phyloP scores from a whole-genome alignment of 306 rosid genomes.

The Acacia crassicarpa region DNA sequence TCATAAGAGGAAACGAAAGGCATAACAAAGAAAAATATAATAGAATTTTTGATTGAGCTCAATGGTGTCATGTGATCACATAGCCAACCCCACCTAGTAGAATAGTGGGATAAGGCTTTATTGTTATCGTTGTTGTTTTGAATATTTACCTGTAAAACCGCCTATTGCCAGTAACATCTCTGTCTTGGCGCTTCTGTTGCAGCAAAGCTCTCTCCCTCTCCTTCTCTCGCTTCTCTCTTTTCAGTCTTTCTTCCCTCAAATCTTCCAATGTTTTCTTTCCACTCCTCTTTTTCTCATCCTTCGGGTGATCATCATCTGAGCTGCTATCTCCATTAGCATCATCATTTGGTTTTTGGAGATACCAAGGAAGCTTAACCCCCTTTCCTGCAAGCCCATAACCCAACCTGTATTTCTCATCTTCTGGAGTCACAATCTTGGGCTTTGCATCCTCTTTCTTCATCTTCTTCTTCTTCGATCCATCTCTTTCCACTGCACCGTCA shows the following conservation, averaged over 20 bases:
- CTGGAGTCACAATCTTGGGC: conserved; percentile 53
- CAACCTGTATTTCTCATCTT: conserved; percentile 85
- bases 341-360: conserved; percentile 52
- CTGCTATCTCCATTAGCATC: conserved; percentile 27
- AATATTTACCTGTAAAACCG: conserved; percentile 49
- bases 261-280: conserved; percentile 77
- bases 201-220: conserved; percentile 69
- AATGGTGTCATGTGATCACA: too few species aligned
- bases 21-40: neutral
- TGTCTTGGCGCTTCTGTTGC: conserved; percentile 32
- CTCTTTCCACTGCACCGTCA: conserved; percentile 37
- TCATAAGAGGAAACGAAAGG: neutral
- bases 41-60: neutral
- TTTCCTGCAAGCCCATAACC: conserved; percentile 91
- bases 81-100: too few species aligned
- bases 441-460: conserved; percentile 59
- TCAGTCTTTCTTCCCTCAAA: conserved; percentile 75
- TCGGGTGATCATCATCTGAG: conserved; percentile 26
- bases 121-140: neutral
- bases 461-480: conserved; percentile 57
- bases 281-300: conserved; percentile 47
- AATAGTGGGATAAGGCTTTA: too few species aligned
- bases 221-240: conserved; percentile 80
- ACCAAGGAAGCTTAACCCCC: conserved; percentile 90
- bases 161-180: conserved; percentile 34